phyloP scores from a whole-genome alignment of 257 asterid species.

The Verbascum thapsus region DNA sequence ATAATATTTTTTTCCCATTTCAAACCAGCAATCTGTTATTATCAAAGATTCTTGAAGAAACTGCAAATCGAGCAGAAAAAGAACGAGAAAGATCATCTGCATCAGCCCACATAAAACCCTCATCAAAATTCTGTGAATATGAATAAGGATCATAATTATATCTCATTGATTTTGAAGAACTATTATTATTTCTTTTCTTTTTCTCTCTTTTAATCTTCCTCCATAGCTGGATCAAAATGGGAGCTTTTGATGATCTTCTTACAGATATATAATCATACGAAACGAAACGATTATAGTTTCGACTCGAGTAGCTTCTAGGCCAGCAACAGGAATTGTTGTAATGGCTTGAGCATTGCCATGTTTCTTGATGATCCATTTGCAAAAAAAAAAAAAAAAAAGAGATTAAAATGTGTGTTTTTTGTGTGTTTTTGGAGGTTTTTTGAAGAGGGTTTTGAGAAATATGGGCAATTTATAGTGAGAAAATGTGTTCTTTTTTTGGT shows the following conservation, averaged over 20 bases:
- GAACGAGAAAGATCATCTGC: constrained; percentile 59
- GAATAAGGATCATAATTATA: constrained; percentile 64
- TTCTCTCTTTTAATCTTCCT: constrained; percentile 70
- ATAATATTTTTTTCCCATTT: background rate
- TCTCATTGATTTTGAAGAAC: constrained; percentile 52
- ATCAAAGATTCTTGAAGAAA: constrained; percentile 59
- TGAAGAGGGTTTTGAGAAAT: constrained; percentile 13
- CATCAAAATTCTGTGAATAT: constrained; percentile 73
- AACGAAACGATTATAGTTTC: constrained; percentile 40
- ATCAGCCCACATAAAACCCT: constrained; percentile 47
- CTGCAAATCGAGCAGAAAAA: constrained; percentile 74
- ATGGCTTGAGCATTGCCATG: constrained; percentile 36
- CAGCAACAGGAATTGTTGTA: constrained; percentile 31
- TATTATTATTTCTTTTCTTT: constrained; percentile 37
- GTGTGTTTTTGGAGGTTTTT: background rate
- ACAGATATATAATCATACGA: constrained; percentile 27
- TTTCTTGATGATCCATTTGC: constrained; percentile 43
- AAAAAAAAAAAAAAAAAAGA: background rate
- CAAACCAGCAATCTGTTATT: constrained; percentile 44
- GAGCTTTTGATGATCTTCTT: constrained; percentile 34
- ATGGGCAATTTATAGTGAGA: constrained; percentile 30
- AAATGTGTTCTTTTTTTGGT: background rate
- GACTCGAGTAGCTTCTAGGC: constrained; percentile 40
- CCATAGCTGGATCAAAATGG: constrained; percentile 68
- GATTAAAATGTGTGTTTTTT: background rate